Conservation (phyloP, 1,139 yeast species). For the Blastobotrys raffinosifermentans region DNA sequence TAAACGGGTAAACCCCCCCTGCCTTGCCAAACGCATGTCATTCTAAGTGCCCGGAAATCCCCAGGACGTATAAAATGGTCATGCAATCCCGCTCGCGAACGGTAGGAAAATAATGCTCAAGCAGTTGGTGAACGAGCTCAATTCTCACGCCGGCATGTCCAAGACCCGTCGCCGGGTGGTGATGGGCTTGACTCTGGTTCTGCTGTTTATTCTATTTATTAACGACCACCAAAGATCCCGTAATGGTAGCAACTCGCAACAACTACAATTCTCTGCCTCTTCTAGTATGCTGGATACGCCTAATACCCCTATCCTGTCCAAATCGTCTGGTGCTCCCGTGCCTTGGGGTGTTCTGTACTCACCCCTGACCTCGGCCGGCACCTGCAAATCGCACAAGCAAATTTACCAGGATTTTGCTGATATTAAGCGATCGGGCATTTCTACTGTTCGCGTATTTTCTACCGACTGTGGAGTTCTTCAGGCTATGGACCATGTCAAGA, state of each 20-base stretch:
- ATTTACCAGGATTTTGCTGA: conserved; percentile 55
- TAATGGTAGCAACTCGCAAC: no score
- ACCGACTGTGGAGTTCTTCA: conserved; percentile 25
- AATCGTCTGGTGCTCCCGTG: conserved; percentile 20
- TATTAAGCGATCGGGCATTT: conserved; percentile 38
- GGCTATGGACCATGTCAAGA: conserved; percentile 11
- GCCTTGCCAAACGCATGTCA: no score
- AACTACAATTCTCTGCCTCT: neutral
- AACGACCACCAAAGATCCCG: neutral
- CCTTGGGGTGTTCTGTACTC: conserved; percentile 74
- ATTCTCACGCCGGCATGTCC: conserved; percentile 1
- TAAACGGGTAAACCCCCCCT: no score
- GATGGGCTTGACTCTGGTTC: neutral
- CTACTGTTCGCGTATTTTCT: conserved; percentile 22
- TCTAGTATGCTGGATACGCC: neutral
- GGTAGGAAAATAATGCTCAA: no score
- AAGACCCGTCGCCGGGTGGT: neutral
- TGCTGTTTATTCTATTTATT: neutral
- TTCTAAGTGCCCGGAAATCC: no score
- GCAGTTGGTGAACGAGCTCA: neutral
- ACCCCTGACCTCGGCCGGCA: conserved; percentile 67
- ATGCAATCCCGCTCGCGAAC: no score
- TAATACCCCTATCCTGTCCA: neutral
- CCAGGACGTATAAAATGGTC: no score
- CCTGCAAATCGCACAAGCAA: conserved; percentile 58